These are phyloP conservation scores for Paecilomyces dactylethromorphus DNA, from an alignment of 2,329 filamentous ascomycete genomes.

Conservation along the genomic window DNA sequence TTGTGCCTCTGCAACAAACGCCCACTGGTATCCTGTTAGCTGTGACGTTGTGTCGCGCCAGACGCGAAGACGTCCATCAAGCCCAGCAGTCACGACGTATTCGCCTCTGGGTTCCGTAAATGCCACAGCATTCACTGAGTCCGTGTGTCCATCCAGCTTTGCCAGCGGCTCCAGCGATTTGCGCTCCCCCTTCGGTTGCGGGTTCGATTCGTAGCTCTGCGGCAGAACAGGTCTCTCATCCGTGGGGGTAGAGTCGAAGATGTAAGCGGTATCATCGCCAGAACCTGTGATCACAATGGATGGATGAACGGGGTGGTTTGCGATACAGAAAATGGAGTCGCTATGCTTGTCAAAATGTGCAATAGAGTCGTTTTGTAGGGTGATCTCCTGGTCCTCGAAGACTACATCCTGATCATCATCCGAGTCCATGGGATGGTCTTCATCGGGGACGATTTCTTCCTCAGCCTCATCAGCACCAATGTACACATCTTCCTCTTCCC, in stretches of 20 bases:
- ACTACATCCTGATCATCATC: constrained; percentile 48
- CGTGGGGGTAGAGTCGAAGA: constrained; percentile 68
- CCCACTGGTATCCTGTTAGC: constrained; percentile 49
- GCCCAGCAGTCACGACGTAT: constrained; percentile 75
- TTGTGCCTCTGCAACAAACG: constrained; percentile 68
- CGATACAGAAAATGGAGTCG: constrained; percentile 91
- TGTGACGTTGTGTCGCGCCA: constrained; percentile 51
- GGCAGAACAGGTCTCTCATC: constrained; percentile 63
- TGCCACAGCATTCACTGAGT: constrained; percentile 78
- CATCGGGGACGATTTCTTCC: constrained; percentile 65
- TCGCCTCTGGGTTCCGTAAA: constrained; percentile 82
- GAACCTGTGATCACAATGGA: constrained; percentile 82
- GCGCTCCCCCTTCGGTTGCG: constrained; percentile 52
- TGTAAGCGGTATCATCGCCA: constrained; percentile 76
- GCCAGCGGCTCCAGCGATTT: constrained; percentile 60
- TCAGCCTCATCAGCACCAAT: constrained; percentile 70
- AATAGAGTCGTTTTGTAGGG: constrained; percentile 82
- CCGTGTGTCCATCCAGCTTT: constrained; percentile 79
- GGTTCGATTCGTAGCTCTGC: constrained; percentile 64
- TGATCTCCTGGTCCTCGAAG: constrained; percentile 56
- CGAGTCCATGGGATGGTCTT: constrained; percentile 72
- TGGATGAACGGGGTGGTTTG: constrained; percentile 76
- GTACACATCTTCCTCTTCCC: constrained; percentile 61
- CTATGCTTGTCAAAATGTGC: constrained; percentile 88
- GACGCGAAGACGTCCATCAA: constrained; percentile 75